phyloP scores from a whole-genome alignment of 2,329 filamentous ascomycete genomes.

The Fusarium sulawesiense region DNA sequence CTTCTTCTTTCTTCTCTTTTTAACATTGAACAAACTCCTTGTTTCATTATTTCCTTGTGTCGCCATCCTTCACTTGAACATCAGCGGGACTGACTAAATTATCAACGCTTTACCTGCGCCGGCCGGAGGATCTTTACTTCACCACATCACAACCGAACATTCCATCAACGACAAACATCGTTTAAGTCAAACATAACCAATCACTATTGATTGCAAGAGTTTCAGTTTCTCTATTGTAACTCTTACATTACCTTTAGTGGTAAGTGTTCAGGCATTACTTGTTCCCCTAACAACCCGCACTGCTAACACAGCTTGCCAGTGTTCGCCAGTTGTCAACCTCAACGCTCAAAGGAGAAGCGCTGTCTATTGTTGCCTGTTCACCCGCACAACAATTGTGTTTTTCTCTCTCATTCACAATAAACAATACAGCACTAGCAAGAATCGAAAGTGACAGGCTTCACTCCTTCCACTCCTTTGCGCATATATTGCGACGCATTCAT shows the following conservation, averaged over 20 bases:
- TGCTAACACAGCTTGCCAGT: constrained; percentile 28
- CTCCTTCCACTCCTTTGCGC: constrained; percentile 32
- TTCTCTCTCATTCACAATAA: constrained; percentile 21
- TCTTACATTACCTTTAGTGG: constrained; percentile 9
- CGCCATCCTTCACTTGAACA: constrained; percentile 29
- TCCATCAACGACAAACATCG: constrained; percentile 16
- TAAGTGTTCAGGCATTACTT: constrained; percentile 25
- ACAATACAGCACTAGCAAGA: constrained; percentile 25
- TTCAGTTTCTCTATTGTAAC: not conserved
- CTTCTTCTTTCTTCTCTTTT: constrained; percentile 23
- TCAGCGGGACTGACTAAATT: constrained; percentile 46
- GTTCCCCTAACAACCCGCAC: not conserved
- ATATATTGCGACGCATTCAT: constrained; percentile 35
- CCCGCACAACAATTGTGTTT: constrained; percentile 21
- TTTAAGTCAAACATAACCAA: constrained; percentile 10
- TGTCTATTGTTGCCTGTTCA: constrained; percentile 33
- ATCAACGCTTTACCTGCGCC: constrained; percentile 31
- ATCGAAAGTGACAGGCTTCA: constrained; percentile 28
- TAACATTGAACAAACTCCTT: constrained; percentile 21
- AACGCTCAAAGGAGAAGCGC: constrained; percentile 9
- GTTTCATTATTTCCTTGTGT: constrained; percentile 36
- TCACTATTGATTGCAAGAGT: constrained; percentile 9
- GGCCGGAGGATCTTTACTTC: constrained; percentile 29
- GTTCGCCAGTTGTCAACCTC: constrained; percentile 39
- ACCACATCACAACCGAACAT: constrained; percentile 17